Conservation (phyloP, 768 basidiomycete genomes). For the Phallus indusiatus region DNA sequence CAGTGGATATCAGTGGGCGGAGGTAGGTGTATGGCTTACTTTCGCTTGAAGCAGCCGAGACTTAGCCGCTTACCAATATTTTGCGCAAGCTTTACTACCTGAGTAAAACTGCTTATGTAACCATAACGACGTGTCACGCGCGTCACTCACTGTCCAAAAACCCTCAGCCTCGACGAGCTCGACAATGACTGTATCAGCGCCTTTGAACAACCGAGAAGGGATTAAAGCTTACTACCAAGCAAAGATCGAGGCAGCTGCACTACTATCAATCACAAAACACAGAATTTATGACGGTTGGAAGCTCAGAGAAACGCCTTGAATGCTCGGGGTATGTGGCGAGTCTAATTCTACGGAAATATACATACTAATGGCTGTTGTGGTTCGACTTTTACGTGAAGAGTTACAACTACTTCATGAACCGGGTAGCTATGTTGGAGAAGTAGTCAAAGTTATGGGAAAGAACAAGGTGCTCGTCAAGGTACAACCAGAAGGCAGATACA, state of each 20-base stretch:
- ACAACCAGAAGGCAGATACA: constrained; percentile 98
- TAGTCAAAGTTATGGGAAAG: constrained; percentile 99
- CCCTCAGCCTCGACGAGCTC: neutral
- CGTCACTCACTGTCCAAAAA: neutral
- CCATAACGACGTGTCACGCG: neutral
- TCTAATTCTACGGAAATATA: neutral
- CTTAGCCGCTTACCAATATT: no score
- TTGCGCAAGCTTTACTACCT: no score
- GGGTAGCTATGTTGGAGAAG: constrained; percentile 94
- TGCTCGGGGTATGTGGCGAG: constrained; percentile 60
- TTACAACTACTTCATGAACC: constrained; percentile 90
- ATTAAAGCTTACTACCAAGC: constrained; percentile 90
- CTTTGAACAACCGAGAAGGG: constrained; percentile 41
- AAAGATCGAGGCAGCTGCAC: constrained; percentile 89
- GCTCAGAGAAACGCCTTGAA: constrained; percentile 97
- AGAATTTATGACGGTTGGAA: constrained; percentile 90
- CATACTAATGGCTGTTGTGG: constrained; percentile 30
- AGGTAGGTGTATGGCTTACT: no score
- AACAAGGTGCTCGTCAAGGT: constrained; percentile 97
- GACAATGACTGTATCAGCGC: constrained; percentile 2
- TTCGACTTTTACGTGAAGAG: constrained; percentile 85
- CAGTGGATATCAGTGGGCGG: no score
- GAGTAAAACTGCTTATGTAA: neutral
- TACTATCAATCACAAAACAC: constrained; percentile 95
- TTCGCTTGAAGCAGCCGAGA: no score